Percentiles rank a stretch among this genome's conserved stretches.
These are phyloP conservation scores for Backusella parvicylindrica DNA, from an alignment of 192 early-diverging fungal species.

Conservation along the genomic window DNA sequence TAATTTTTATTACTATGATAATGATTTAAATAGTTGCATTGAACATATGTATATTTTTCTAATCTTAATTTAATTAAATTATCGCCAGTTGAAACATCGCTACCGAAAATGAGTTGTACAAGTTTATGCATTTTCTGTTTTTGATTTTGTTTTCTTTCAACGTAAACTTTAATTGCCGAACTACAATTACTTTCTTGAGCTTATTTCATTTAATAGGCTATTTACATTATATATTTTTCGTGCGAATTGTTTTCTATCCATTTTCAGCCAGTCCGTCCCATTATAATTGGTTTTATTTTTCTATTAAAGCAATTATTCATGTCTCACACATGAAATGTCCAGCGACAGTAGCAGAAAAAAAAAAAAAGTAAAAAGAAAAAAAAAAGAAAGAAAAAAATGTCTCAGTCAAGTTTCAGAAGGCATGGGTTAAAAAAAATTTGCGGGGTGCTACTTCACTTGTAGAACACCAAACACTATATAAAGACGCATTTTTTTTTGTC, in stretches of 20 bases:
- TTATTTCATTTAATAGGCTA: not conserved
- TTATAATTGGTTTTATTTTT: not conserved
- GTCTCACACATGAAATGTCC: not conserved
- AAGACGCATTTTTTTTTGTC: not conserved
- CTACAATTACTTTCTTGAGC: not conserved
- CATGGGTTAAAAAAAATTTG: not conserved
- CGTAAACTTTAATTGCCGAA: not conserved
- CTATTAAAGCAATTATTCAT: not conserved
- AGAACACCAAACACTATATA: not conserved
- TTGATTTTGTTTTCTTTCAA: not conserved
- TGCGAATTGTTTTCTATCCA: too few species aligned
- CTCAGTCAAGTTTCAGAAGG: conserved; percentile 1
- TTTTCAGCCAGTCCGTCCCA: too few species aligned
- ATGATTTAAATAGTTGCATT: not conserved
- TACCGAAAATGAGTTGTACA: not conserved
- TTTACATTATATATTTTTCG: not conserved
- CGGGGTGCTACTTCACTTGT: not conserved
- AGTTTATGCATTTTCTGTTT: not conserved
- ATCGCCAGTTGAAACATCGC: not conserved
- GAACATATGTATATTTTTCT: not conserved
- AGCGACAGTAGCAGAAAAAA: not conserved
- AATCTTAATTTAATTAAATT: not conserved
- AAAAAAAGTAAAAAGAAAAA: not conserved
- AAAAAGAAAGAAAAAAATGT: not conserved
- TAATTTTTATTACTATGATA: not conserved